A percentile compares a stretch with the other conserved stretches of the same genome.
Evolutionary conservation across 1,139 yeast genomes (phyloP).

Genomic region (Protomyces macrosporus): DNA sequence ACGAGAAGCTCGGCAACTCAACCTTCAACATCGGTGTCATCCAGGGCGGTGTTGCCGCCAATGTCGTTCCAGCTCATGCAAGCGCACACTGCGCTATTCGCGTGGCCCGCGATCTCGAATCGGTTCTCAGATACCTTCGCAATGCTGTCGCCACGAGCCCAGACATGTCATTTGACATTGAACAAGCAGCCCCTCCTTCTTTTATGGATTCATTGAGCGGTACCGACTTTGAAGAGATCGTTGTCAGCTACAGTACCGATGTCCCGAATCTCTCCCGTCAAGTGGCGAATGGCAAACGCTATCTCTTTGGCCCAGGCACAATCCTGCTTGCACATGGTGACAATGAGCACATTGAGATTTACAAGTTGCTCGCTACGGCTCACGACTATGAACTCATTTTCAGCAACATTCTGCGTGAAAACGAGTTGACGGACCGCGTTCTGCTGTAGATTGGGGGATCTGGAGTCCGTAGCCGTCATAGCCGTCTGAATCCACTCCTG

Average conservation of each 20-base stretch:
- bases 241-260: constrained; percentile 52
- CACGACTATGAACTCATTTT: constrained; percentile 54
- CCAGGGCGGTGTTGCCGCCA: constrained; percentile 57
- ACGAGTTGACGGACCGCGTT: too few species aligned
- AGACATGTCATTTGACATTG: constrained; percentile 15
- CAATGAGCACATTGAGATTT: constrained; percentile 51
- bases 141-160: constrained; percentile 37
- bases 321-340: constrained; percentile 63
- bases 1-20: constrained; percentile 54
- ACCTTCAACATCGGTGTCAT: constrained; percentile 58
- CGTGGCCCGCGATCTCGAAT: constrained; percentile 48
- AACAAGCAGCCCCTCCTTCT: constrained; percentile 16
- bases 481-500: too few species aligned
- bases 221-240: constrained; percentile 16
- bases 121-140: constrained; percentile 42
- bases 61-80: constrained; percentile 61
- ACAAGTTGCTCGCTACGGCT: constrained; percentile 51
- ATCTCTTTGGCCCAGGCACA: constrained; percentile 65
- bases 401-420: constrained; percentile 31
- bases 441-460: too few species aligned
- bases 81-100: constrained; percentile 50
- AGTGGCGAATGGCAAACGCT: constrained; percentile 42
- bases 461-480: too few species aligned
- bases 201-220: constrained; percentile 15
- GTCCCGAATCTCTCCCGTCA: constrained; percentile 45